Evolutionary conservation across 352 stramenopile species (phyloP).

Genomic region (Pythium plurisporium): DNA sequence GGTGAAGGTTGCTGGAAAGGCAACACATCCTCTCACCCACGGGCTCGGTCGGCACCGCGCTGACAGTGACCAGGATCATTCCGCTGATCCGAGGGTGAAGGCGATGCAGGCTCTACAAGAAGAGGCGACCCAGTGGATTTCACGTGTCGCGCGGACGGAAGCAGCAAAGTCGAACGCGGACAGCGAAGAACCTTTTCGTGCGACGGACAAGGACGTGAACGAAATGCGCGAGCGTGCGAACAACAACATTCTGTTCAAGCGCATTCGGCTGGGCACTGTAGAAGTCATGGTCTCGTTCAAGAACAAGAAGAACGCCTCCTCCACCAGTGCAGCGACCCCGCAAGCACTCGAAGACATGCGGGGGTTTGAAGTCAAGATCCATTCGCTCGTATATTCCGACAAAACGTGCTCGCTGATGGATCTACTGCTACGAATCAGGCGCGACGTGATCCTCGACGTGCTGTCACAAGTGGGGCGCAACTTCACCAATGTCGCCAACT

Average conservation of each 20-base stretch:
- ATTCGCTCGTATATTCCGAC: constrained; percentile 82
- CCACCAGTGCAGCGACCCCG: constrained; percentile 9
- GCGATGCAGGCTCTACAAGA: constrained; percentile 35
- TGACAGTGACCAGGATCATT: constrained; percentile 8
- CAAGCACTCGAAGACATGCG: constrained; percentile 82
- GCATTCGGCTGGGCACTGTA: constrained; percentile 69
- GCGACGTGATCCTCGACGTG: constrained; percentile 78
- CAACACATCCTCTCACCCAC: constrained; percentile 46
- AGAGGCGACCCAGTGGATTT: constrained; percentile 39
- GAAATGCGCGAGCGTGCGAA: constrained; percentile 42
- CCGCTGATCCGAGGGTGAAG: neutral
- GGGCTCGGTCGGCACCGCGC: constrained; percentile 26
- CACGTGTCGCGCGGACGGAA: constrained; percentile 22
- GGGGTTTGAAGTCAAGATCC: constrained; percentile 81
- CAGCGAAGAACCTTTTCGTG: neutral
- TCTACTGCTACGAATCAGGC: constrained; percentile 64
- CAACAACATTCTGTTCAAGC: constrained; percentile 74
- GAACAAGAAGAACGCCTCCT: constrained; percentile 50
- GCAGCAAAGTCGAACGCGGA: neutral
- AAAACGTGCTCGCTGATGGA: constrained; percentile 80
- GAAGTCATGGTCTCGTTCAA: constrained; percentile 81
- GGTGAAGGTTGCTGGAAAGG: constrained; percentile 58
- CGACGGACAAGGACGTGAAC: constrained; percentile 20
- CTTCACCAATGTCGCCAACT: constrained; percentile 83
- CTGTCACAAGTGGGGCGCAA: constrained; percentile 81